phyloP scores from a whole-genome alignment of 164 flowering plant species.

The Amborella trichopoda region DNA sequence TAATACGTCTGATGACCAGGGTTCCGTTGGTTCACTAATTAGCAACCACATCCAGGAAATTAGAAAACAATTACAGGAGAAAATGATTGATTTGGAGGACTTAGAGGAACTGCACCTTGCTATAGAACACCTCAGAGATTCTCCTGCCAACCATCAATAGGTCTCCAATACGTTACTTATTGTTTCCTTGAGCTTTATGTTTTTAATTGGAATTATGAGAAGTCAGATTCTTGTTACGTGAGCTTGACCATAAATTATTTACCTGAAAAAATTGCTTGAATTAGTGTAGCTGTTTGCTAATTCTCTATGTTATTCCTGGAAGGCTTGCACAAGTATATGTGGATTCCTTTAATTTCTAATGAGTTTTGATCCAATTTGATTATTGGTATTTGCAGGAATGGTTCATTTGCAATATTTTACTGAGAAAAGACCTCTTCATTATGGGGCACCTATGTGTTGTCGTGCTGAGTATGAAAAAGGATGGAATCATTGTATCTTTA shows the following conservation, averaged over 20 bases:
- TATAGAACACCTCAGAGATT: neutral
- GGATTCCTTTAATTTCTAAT: no score
- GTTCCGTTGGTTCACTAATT: constrained; percentile 2
- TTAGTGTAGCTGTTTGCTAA: neutral
- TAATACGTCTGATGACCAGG: neutral
- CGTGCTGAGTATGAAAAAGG: no score
- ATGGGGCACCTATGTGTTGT: no score
- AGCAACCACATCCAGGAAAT: neutral
- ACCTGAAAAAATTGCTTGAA: neutral
- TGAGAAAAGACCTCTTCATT: no score
- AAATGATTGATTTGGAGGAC: constrained; percentile 5
- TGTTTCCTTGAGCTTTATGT: neutral
- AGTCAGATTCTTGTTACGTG: neutral
- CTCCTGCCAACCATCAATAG: neutral
- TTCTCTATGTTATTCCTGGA: neutral
- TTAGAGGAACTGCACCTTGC: constrained; percentile 4
- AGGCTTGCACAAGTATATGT: neutral
- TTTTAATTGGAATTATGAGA: neutral
- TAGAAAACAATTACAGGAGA: neutral
- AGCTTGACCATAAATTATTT: neutral
- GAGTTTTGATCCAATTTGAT: no score
- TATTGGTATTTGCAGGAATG: no score
- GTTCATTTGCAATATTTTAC: no score
- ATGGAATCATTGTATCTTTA: no score
- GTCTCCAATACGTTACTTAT: neutral